phyloP scores from a whole-genome alignment of 176 grass and related monocot species.

The Pharus latifolius region DNA sequence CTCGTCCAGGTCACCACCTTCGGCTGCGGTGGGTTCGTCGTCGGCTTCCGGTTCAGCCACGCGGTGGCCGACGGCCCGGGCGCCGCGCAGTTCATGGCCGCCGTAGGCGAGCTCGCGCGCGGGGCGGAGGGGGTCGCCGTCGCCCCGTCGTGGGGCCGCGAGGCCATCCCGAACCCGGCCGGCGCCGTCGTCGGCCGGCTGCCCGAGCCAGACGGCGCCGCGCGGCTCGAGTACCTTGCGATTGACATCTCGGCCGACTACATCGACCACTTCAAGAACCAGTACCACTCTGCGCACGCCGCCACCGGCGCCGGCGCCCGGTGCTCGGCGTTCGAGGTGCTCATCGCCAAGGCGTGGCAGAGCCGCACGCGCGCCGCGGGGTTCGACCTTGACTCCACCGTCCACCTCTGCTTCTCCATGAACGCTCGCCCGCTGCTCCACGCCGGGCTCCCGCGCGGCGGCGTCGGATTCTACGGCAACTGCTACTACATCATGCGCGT shows the following conservation, averaged over 20 bases:
- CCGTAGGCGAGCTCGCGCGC: slow-evolving; percentile 51
- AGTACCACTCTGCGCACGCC: slow-evolving; percentile 28
- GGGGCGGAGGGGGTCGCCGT: neutral
- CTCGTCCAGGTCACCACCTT: slow-evolving; percentile 93
- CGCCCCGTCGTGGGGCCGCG: slow-evolving; percentile 48
- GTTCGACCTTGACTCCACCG: slow-evolving; percentile 29
- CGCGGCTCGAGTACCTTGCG: slow-evolving; percentile 54
- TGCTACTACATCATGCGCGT: slow-evolving; percentile 91
- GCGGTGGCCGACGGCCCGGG: slow-evolving; percentile 62
- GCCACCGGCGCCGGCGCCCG: neutral
- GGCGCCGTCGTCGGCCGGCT: slow-evolving; percentile 23
- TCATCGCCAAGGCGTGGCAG: slow-evolving; percentile 77
- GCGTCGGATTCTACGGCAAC: slow-evolving; percentile 70
- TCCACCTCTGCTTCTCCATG: slow-evolving; percentile 76
- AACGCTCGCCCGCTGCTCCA: slow-evolving; percentile 60
- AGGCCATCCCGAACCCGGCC: slow-evolving; percentile 40
- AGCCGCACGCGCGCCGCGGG: slow-evolving; percentile 50
- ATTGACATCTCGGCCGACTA: slow-evolving; percentile 74
- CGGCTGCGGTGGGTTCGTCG: slow-evolving; percentile 64
- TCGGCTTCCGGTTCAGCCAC: slow-evolving; percentile 84
- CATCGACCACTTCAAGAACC: slow-evolving; percentile 54
- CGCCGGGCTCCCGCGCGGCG: slow-evolving; percentile 16
- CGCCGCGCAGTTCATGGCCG: slow-evolving; percentile 63
- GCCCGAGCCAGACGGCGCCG: slow-evolving; percentile 25
- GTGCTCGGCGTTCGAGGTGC: slow-evolving; percentile 82